Evolutionary conservation across 108 stramenopile species (phyloP).

Genomic region (Mediolabrus comicus): DNA sequence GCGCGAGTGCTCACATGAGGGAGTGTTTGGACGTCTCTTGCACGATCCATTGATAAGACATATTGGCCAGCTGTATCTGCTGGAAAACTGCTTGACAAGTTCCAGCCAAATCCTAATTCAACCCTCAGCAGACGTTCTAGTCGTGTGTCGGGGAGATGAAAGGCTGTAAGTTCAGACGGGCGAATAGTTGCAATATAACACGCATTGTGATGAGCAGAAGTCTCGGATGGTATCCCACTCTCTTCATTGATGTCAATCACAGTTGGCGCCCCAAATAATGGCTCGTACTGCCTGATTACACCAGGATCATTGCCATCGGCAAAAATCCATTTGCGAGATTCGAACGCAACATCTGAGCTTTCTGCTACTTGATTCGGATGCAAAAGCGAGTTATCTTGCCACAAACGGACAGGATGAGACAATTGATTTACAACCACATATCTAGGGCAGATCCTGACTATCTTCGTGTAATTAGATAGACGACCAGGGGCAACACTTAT

Average conservation of each 20-base stretch:
- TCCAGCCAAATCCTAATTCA: conserved; percentile 67
- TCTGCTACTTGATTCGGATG: conserved; percentile 46
- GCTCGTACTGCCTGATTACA: conserved; percentile 66
- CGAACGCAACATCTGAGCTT: conserved; percentile 6
- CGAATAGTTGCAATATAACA: conserved; percentile 62
- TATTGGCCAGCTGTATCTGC: conserved; percentile 73
- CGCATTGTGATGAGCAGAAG: conserved; percentile 75
- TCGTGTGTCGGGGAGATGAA: conserved; percentile 82
- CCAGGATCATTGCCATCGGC: conserved; percentile 15
- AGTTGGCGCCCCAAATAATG: conserved; percentile 57
- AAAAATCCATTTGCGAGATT: conserved; percentile 55
- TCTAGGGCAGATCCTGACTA: conserved; percentile 90
- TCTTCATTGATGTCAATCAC: conserved; percentile 25
- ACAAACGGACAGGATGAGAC: conserved; percentile 67
- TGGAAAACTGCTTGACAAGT: conserved; percentile 71
- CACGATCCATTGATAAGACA: conserved; percentile 45
- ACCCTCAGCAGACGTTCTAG: conserved; percentile 73
- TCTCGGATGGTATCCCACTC: conserved; percentile 37
- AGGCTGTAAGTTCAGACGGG: conserved; percentile 60
- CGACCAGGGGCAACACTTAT: conserved; percentile 88
- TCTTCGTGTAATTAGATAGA: conserved; percentile 90
- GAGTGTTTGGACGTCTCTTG: conserved; percentile 66
- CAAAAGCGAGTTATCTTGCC: conserved; percentile 89
- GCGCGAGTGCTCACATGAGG: conserved; percentile 74
- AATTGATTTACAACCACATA: conserved; percentile 88